A percentile compares a stretch with the other conserved stretches of the same genome.
Conservation (phyloP, 2,329 filamentous ascomycete genomes). For the Cucurbitaria berberidis region DNA sequence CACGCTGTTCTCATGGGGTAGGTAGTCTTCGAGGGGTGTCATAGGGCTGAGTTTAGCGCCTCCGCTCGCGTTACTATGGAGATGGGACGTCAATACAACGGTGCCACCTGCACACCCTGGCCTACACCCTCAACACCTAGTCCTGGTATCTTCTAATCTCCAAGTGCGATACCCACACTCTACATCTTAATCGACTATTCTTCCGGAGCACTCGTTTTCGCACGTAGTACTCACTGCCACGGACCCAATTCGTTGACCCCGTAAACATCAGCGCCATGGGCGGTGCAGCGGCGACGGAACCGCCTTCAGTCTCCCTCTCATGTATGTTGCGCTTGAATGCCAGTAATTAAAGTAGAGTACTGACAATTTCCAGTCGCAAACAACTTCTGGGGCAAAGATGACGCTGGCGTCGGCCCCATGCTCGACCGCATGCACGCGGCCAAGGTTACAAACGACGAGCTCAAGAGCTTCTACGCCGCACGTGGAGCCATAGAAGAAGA, state of each 20-base stretch:
- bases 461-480: slow-evolving; percentile 88
- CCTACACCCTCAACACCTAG: slow-evolving; percentile 32
- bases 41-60: slow-evolving; percentile 26
- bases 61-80: slow-evolving; percentile 34
- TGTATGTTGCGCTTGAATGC: slow-evolving; percentile 56
- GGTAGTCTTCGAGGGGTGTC: slow-evolving; percentile 7
- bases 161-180: slow-evolving; percentile 15
- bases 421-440: slow-evolving; percentile 93
- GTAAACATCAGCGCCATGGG: slow-evolving; percentile 60
- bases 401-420: slow-evolving; percentile 90
- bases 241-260: slow-evolving; percentile 25
- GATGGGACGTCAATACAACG: slow-evolving; percentile 30
- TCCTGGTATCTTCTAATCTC: slow-evolving; percentile 26
- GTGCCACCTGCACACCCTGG: slow-evolving; percentile 23
- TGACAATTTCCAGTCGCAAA: slow-evolving; percentile 77
- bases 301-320: slow-evolving; percentile 70
- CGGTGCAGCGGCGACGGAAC: slow-evolving; percentile 63
- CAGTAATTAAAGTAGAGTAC: slow-evolving; percentile 22
- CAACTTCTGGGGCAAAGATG: slow-evolving; percentile 99
- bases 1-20: background rate
- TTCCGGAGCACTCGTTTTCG: slow-evolving; percentile 23
- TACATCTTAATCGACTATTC: slow-evolving; percentile 25
- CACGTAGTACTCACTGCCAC: slow-evolving; percentile 14
- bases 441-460: slow-evolving; percentile 86
- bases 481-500: slow-evolving; percentile 96